Evolutionary conservation across 306 rosid genomes (phyloP), one percentile per base, ranked within the genome.

Genomic region (Dryas octopetala): DNA sequence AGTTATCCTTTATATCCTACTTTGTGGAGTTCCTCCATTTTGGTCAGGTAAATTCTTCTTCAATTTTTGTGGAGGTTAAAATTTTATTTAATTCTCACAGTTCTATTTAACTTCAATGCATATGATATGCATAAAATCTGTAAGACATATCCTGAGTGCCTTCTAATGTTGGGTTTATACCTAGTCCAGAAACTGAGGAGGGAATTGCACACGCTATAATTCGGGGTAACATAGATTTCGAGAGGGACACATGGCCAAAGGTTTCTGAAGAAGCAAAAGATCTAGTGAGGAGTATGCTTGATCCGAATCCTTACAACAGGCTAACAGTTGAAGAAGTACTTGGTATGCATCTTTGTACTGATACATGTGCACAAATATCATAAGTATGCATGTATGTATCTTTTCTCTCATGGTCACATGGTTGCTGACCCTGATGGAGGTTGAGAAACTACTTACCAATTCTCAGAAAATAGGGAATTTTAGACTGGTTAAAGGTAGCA

Each of bases 11-110:
- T 95, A 94, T 52, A 93, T 93, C 74, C 83, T 93, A 57, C 92
- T 93, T 28, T 93, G 96, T 58, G 98, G 98, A 62, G 97, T 95
- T 83, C 98, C 98, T 74, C 98, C 98, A 47, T 95, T 95, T 79
- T 95, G 98, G 98, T 97, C 98, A 61, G 98, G 98, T 91, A 70
- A 17, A 65, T 74, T 16, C 49, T 57, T 68, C 6, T 70, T 62
- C 47, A 74, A 32, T 38, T 71, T 59, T 4, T 63, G 6, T 44
- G 16, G 19, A 26, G 13, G 41, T 7, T 19, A 55, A 51, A 47
- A 5, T 14, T 43, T 43, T 32, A 15, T 32, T 11, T 43, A n/a
- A 15, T 32, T 11, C 14, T 41, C 44, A 47, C 49, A 14, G 5
- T 5, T 51, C 7, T 51, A 14, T 14, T 51, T 51, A 17, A 4